phyloP scores from a whole-genome alignment of 805 yeast genomes.

The Crinitomyces ghanaensis region DNA sequence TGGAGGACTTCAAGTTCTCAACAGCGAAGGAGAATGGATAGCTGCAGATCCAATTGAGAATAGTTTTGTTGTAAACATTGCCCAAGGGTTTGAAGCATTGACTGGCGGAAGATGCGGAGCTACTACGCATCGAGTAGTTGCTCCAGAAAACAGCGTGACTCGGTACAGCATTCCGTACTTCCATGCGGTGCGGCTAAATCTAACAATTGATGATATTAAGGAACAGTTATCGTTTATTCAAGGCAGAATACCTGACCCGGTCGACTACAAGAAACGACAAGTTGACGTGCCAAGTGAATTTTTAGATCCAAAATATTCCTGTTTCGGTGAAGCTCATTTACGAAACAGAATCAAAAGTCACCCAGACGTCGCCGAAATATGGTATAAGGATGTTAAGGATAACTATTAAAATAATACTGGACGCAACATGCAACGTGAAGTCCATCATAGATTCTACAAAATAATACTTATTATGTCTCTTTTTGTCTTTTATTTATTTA shows the following conservation, averaged over 20 bases:
- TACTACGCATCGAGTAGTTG: conserved; percentile 43
- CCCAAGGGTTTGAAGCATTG: conserved; percentile 50
- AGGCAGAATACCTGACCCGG: conserved; percentile 22
- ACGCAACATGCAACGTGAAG: no score
- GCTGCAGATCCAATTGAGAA: conserved; percentile 39
- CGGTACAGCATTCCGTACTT: conserved; percentile 38
- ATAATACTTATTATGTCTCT: conserved; percentile 2
- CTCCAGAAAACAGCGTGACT: conserved; percentile 29
- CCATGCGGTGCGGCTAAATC: conserved; percentile 28
- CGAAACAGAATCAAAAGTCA: conserved; percentile 32
- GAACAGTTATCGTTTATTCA: conserved; percentile 17
- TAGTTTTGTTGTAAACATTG: conserved; percentile 45
- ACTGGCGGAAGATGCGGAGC: conserved; percentile 50
- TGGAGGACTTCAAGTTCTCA: conserved; percentile 45
- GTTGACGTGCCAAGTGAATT: conserved; percentile 24
- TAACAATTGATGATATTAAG: conserved; percentile 21
- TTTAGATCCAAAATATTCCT: conserved; percentile 21
- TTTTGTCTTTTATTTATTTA: not conserved
- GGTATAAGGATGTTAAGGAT: conserved; percentile 29
- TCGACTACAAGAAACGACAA: conserved; percentile 17
- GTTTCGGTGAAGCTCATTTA: conserved; percentile 32
- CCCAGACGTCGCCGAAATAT: conserved; percentile 29
- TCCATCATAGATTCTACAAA: conserved; percentile 7
- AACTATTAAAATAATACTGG: conserved; percentile 16
- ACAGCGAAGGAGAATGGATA: conserved; percentile 46